phyloP scores from a whole-genome alignment of 2,329 filamentous ascomycete genomes.

The Talaromyces sp. region DNA sequence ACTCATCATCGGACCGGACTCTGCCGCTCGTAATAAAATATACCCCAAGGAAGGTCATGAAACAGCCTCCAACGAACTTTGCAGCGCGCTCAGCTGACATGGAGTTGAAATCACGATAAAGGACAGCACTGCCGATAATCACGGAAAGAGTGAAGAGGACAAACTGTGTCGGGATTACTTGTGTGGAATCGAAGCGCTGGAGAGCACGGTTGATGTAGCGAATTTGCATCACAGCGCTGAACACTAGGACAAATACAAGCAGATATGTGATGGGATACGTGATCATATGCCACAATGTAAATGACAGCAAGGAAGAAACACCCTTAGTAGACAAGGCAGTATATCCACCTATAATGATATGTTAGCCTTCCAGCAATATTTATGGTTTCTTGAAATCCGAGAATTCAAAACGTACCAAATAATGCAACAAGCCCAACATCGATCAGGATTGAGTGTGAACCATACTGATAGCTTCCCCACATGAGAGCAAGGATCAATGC shows the following conservation, averaged over 20 bases:
- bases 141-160: slow-evolving; percentile 95
- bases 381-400: neutral
- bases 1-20: slow-evolving; percentile 58
- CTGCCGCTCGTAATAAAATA: slow-evolving; percentile 93
- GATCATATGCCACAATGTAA: slow-evolving; percentile 84
- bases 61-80: slow-evolving; percentile 89
- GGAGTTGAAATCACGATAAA: slow-evolving; percentile 93
- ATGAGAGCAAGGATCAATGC: slow-evolving; percentile 74
- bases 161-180: slow-evolving; percentile 97
- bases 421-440: slow-evolving; percentile 91
- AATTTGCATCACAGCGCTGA: slow-evolving; percentile 92
- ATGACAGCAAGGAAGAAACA: slow-evolving; percentile 90
- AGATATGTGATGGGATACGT: slow-evolving; percentile 90
- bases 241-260: slow-evolving; percentile 75
- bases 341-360: slow-evolving; percentile 70
- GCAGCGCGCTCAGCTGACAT: slow-evolving; percentile 71
- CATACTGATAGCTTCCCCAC: slow-evolving; percentile 80
- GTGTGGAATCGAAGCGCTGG: slow-evolving; percentile 93
- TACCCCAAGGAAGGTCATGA: slow-evolving; percentile 93
- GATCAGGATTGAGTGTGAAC: slow-evolving; percentile 83
- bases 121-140: slow-evolving; percentile 86
- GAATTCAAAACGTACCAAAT: slow-evolving; percentile 68
- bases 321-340: slow-evolving; percentile 97
- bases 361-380: slow-evolving; percentile 16
- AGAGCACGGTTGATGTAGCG: slow-evolving; percentile 91